phyloP scores from a whole-genome alignment of 768 basidiomycete species.

The Leccinum truebloodii region DNA sequence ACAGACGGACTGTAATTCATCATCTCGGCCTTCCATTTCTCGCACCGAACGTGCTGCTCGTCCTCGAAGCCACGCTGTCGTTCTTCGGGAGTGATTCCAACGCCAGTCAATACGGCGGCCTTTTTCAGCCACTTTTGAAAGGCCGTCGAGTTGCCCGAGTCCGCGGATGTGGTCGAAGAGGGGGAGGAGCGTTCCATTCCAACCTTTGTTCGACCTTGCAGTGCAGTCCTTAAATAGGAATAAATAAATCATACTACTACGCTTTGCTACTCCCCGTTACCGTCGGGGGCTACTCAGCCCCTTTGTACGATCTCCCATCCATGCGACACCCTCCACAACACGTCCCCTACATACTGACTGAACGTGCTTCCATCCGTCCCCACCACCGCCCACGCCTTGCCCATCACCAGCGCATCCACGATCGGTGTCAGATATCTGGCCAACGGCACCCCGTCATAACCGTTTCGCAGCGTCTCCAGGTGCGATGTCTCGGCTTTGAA shows the following conservation, averaged over 20 bases:
- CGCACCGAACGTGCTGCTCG: constrained; percentile 51
- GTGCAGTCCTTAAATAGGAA: constrained; percentile 11
- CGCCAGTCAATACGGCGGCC: constrained; percentile 49
- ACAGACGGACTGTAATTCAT: constrained; percentile 64
- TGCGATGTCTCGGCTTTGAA: constrained; percentile 37
- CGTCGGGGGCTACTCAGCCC: constrained; percentile 32
- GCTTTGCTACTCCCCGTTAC: not conserved
- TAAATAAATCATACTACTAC: not conserved
- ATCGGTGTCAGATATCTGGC: constrained; percentile 56
- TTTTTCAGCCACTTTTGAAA: constrained; percentile 56
- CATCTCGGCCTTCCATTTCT: constrained; percentile 68
- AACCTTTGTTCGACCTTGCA: not conserved
- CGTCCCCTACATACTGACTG: constrained; percentile 64
- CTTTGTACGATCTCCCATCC: constrained; percentile 50
- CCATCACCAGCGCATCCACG: constrained; percentile 70
- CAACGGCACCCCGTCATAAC: constrained; percentile 50
- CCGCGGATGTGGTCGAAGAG: constrained; percentile 23
- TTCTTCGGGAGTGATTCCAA: constrained; percentile 50
- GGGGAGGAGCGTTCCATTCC: constrained; percentile 34
- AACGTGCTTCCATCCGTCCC: constrained; percentile 80
- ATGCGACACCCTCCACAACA: constrained; percentile 65
- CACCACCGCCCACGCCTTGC: constrained; percentile 54
- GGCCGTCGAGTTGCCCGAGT: constrained; percentile 25
- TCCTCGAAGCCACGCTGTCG: constrained; percentile 35
- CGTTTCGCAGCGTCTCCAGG: constrained; percentile 42